Conservation (phyloP, 176 grass and related monocot genomes). For the Zoysia pacifica region DNA sequence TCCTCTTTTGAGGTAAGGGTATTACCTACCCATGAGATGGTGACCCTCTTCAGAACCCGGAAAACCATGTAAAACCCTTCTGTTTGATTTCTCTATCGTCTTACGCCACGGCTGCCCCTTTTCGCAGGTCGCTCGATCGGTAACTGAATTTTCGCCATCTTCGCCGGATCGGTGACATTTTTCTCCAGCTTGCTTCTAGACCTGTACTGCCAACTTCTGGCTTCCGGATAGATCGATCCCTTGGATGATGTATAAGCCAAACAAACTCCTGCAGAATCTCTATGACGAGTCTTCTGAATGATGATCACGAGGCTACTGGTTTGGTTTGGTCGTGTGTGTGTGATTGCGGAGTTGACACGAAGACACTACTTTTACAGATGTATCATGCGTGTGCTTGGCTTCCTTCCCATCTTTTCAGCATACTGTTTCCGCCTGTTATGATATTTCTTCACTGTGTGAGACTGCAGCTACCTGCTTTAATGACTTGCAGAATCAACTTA, state of each 20-base stretch:
- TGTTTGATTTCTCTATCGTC: slow-evolving; percentile 29
- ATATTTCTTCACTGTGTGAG: not conserved
- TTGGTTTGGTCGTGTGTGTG: not conserved
- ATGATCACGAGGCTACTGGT: slow-evolving; percentile 13
- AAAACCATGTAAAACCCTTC: slow-evolving; percentile 34
- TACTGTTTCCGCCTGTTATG: slow-evolving; percentile 8
- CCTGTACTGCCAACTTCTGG: not conserved
- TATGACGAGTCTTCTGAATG: not conserved
- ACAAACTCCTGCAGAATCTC: not conserved
- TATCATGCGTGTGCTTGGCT: not conserved
- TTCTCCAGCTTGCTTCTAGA: slow-evolving; percentile 30
- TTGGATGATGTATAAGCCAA: slow-evolving; percentile 21
- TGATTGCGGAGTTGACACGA: slow-evolving; percentile 33
- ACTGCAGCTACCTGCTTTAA: too few species aligned
- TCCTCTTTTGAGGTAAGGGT: slow-evolving; percentile 19
- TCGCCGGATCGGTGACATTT: not conserved
- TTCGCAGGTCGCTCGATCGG: slow-evolving; percentile 18
- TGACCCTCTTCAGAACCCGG: slow-evolving; percentile 49
- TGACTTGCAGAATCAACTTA: not conserved
- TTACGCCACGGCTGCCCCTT: slow-evolving; percentile 36
- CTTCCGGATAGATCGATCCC: not conserved
- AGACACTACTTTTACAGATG: slow-evolving; percentile 16
- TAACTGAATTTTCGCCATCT: not conserved
- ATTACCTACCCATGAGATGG: slow-evolving; percentile 46
- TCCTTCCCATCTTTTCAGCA: slow-evolving; percentile 30